Percentiles rank a stretch among this genome's conserved stretches.
Conservation (phyloP, 345 rosid genomes). For the Eucalyptus brandiana region DNA sequence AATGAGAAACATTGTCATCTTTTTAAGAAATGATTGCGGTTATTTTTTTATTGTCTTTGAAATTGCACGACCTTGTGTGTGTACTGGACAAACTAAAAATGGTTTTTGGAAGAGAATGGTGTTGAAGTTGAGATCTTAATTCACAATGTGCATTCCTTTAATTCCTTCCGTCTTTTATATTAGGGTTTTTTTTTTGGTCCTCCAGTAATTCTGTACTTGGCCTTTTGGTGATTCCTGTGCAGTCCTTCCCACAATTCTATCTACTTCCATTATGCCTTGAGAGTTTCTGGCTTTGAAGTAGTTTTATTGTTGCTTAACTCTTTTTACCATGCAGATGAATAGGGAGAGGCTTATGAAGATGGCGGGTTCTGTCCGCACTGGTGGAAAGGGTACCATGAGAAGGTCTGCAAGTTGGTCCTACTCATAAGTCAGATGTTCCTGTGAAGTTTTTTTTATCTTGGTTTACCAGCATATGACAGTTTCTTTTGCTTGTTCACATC, state of each 20-base stretch:
- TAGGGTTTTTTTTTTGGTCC: neutral
- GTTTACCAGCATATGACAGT: neutral
- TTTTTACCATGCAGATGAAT: conserved; percentile 44
- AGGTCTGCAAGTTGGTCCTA: conserved; percentile 25
- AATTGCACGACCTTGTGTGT: neutral
- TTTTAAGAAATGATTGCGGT: neutral
- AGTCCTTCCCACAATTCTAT: neutral
- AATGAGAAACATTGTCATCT: neutral
- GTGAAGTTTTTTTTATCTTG: neutral
- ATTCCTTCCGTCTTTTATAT: neutral
- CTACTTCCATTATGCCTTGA: neutral
- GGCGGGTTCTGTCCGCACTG: conserved; percentile 94
- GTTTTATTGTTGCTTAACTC: neutral
- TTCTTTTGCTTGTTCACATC: neutral
- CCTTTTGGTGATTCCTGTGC: neutral
- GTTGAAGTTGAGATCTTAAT: neutral
- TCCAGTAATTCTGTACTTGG: neutral
- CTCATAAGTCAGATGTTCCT: neutral
- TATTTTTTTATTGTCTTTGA: neutral
- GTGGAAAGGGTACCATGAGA: conserved; percentile 90
- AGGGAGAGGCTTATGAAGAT: conserved; percentile 82
- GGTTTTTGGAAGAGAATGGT: neutral
- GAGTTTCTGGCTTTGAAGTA: neutral
- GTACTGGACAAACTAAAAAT: neutral
- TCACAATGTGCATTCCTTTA: neutral